Conservation (phyloP, 2,329 filamentous ascomycete genomes). For the Dothistroma pini region DNA sequence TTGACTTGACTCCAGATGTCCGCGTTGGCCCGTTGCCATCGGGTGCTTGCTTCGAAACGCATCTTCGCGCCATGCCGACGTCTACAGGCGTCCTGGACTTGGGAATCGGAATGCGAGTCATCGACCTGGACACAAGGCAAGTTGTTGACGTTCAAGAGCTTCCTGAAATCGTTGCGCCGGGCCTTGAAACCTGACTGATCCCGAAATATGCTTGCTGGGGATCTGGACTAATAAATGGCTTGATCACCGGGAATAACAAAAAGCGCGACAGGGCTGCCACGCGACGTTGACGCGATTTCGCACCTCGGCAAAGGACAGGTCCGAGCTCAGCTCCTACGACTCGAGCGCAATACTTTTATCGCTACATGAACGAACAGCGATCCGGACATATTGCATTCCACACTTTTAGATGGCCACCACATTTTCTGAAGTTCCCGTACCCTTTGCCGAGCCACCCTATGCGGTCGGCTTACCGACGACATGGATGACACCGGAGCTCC, state of each 20-base stretch:
- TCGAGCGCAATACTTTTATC: not conserved
- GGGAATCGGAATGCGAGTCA: slow-evolving; percentile 63
- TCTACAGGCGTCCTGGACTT: slow-evolving; percentile 63
- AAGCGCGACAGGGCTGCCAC: not conserved
- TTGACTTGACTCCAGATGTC: slow-evolving; percentile 73
- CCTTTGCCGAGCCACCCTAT: slow-evolving; percentile 72
- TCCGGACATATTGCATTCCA: not conserved
- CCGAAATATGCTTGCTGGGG: too few species aligned
- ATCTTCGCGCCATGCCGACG: slow-evolving; percentile 62
- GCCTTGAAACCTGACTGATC: slow-evolving; percentile 3
- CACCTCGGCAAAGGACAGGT: not conserved
- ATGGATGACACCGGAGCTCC: slow-evolving; percentile 65
- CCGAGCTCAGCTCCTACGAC: not conserved
- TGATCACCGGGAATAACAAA: not conserved
- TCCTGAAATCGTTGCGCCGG: slow-evolving; percentile 58
- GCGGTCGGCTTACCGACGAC: slow-evolving; percentile 66
- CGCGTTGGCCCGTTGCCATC: slow-evolving; percentile 69
- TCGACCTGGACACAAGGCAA: slow-evolving; percentile 71
- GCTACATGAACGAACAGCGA: not conserved
- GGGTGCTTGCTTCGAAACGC: slow-evolving; percentile 68
- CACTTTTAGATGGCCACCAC: slow-evolving; percentile 1
- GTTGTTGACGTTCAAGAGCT: slow-evolving; percentile 73
- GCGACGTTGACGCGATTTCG: not conserved
- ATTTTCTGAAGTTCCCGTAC: slow-evolving; percentile 42
- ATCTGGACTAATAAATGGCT: not conserved